A percentile compares a stretch with the other conserved stretches of the same genome.
Conservation (phyloP, 139 green algal genomes). For the Trebouxia sp. region DNA sequence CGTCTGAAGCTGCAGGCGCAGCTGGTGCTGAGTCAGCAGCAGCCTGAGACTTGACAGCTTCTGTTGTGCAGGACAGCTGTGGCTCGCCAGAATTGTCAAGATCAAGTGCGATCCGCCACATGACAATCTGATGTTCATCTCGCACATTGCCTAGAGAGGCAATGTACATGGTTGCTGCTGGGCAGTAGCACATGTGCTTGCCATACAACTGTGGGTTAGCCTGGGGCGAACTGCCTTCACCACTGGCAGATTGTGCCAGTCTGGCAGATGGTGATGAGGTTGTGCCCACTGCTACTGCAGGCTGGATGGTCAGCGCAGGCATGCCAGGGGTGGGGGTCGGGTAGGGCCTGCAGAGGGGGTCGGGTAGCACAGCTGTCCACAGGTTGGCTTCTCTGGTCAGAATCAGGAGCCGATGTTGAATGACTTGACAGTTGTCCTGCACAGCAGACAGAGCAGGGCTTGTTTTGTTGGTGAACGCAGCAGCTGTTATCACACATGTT, state of each 20-base stretch:
- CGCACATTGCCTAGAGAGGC: slow-evolving; percentile 4
- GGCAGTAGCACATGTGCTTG: slow-evolving; percentile 14
- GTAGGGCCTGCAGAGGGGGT: too few species aligned
- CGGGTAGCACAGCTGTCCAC: neutral
- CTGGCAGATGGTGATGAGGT: too few species aligned
- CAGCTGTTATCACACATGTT: too few species aligned
- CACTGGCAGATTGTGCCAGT: too few species aligned
- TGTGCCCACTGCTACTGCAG: too few species aligned
- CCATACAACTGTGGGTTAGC: neutral
- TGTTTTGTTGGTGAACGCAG: too few species aligned
- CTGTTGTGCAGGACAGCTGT: too few species aligned
- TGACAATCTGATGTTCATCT: neutral
- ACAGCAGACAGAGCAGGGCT: too few species aligned
- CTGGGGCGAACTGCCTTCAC: neutral
- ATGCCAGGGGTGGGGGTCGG: too few species aligned
- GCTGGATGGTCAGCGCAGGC: neutral
- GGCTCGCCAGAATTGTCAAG: neutral
- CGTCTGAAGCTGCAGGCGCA: too few species aligned
- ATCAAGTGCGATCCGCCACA: neutral
- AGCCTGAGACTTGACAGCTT: too few species aligned
- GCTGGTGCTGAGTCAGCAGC: neutral
- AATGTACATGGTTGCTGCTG: neutral
- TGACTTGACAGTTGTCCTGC: neutral
- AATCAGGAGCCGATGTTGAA: neutral
- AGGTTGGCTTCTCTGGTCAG: neutral